phyloP scores from a whole-genome alignment of 192 early-diverging fungal genomes.

The Backusella circina region DNA sequence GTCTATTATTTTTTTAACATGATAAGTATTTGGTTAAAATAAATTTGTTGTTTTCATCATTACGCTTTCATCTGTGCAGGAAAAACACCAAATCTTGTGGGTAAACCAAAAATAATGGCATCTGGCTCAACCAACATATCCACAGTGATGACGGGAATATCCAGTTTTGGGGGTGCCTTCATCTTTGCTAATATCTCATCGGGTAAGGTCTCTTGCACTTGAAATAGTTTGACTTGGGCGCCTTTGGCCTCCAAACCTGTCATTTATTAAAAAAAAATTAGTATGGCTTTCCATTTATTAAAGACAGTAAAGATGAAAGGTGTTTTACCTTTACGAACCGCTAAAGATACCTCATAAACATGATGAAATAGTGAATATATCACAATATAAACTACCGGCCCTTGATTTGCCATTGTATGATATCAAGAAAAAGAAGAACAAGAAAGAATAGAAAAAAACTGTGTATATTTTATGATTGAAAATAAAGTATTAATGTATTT shows the following conservation, averaged over 20 bases:
- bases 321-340: slow-evolving; percentile 53
- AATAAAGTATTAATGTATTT: neutral
- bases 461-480: neutral
- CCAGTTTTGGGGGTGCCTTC: slow-evolving; percentile 44
- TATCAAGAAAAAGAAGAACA: neutral
- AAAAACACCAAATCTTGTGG: slow-evolving; percentile 64
- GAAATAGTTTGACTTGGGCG: slow-evolving; percentile 35
- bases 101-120: slow-evolving; percentile 55
- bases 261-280: slow-evolving; percentile 26
- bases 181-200: slow-evolving; percentile 51
- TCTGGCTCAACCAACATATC: slow-evolving; percentile 42
- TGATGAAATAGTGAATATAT: slow-evolving; percentile 71
- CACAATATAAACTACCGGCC: slow-evolving; percentile 58
- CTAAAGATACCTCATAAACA: slow-evolving; percentile 63
- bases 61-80: slow-evolving; percentile 78
- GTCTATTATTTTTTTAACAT: neutral
- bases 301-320: no score
- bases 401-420: slow-evolving; percentile 1
- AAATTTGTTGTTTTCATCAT: neutral
- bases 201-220: slow-evolving; percentile 59
- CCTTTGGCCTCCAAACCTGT: slow-evolving; percentile 52
- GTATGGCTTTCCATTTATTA: neutral
- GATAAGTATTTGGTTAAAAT: neutral
- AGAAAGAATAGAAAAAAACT: neutral
- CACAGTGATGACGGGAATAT: slow-evolving; percentile 41